Conservation (phyloP, 495 filamentous ascomycete genomes). For the Talaromyces proteolyticus region DNA sequence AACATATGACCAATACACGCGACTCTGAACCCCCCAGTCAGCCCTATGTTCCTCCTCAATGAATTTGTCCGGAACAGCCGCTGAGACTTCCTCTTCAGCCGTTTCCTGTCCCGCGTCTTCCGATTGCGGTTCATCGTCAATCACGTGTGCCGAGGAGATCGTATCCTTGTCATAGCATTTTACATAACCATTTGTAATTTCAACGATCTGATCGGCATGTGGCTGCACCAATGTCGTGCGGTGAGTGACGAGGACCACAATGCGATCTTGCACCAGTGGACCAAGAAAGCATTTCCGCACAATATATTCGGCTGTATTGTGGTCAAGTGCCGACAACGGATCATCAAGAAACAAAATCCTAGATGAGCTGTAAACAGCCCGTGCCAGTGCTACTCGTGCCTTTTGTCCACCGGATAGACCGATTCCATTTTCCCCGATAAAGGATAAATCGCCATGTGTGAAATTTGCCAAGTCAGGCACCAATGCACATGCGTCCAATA, state of each 20-base stretch:
- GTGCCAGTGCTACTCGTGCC: conserved; percentile 61
- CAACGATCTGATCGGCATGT: conserved; percentile 62
- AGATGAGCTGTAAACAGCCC: conserved; percentile 64
- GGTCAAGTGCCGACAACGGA: conserved; percentile 62
- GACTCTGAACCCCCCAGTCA: conserved; percentile 65
- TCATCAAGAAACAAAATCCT: conserved; percentile 64
- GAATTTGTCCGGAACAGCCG: conserved; percentile 64
- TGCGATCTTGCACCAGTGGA: conserved; percentile 54
- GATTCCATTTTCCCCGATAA: conserved; percentile 65
- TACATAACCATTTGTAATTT: conserved; percentile 53
- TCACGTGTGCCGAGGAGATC: conserved; percentile 11
- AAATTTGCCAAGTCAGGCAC: conserved; percentile 58
- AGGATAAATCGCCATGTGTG: conserved; percentile 60
- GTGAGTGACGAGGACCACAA: conserved; percentile 72
- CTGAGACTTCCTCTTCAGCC: conserved; percentile 34
- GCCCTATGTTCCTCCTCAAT: conserved; percentile 75
- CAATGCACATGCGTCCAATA: conserved; percentile 58
- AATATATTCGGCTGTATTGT: conserved; percentile 70
- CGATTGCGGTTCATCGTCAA: conserved; percentile 21
- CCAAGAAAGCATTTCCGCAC: conserved; percentile 62
- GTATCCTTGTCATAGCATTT: conserved; percentile 36
- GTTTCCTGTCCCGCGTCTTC: conserved; percentile 30
- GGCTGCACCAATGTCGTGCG: conserved; percentile 60
- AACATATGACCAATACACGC: conserved; percentile 79
- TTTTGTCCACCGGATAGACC: conserved; percentile 68